Base-by-base conservation (phyloP, 1,284 basidiomycete genomes). In the Ustilago curta region DNA sequence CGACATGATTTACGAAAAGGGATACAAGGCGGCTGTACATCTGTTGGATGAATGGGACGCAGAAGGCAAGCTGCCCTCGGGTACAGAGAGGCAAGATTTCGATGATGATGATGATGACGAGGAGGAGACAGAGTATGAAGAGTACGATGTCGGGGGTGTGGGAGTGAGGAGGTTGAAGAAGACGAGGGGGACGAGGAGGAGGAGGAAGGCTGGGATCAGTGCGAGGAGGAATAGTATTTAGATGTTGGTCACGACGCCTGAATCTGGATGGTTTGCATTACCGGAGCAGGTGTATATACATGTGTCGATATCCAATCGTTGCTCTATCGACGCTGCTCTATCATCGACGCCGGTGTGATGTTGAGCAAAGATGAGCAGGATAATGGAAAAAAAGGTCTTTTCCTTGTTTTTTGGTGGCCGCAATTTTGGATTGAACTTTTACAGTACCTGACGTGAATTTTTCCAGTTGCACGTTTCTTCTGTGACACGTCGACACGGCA, bases 21-120 rank as follows among this genome's bases (percentile, higher is more conserved):
- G 97, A 0, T 93, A 95, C 81, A 85, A 88, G 8, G 91, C 92
- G 1, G 91, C 93, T 0, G 86, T 91, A 73, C 88, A 91, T 59
- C 89, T 92, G 69, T 85, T 99, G 43, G 88, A 90, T 59, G 90
- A 91, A 71, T 92, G 94, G 89, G 91, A 92, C 50, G 90, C 90
- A 16, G 91, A 95, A 77, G 93, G 92, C 3, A 89, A 88, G 63
- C 86, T 98, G 29, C 94, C 95, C 0, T 90, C 88, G 19, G 88
- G 90, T 18, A 87, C 89, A 60, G 90, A 93, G 40, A 40, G 61
- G 42, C 61, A 67, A 3, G 67, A 48, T 8, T 48, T 60, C 14
- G 61, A 62, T 16, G 63, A 58, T 4, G 58, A 53, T 4, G 61
- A 60, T 1, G 61, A 70, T 5, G 58, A 51, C 8, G 52, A 29